Evolutionary conservation across 345 rosid species (phyloP).

Genomic region (Hibiscus mutabilis): DNA sequence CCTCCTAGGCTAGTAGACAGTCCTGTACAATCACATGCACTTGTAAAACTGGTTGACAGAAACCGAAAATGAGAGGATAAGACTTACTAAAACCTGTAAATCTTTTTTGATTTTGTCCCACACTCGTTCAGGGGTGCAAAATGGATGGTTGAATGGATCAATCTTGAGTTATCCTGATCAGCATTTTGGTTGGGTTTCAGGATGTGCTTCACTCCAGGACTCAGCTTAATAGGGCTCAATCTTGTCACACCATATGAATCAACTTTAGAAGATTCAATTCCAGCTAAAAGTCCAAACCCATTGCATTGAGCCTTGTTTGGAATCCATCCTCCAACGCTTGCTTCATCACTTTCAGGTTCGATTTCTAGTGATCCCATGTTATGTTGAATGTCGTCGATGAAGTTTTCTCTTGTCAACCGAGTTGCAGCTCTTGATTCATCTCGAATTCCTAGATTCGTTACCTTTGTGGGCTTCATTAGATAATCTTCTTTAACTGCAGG

Average conservation of each 20-base stretch:
- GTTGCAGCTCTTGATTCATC: constrained; percentile 15
- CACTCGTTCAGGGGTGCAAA: constrained; percentile 17
- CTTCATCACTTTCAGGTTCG: constrained; percentile 15
- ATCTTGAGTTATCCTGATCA: constrained; percentile 27
- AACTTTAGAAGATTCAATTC: constrained; percentile 14
- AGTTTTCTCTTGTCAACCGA: constrained; percentile 14
- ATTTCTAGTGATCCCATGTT: constrained; percentile 6
- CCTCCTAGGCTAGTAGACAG: not conserved
- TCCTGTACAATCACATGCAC: not conserved
- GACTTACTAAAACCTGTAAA: constrained; percentile 28
- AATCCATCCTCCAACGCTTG: constrained; percentile 8
- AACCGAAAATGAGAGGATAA: not conserved
- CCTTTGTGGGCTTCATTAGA: constrained; percentile 20
- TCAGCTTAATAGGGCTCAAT: constrained; percentile 34
- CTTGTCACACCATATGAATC: constrained; percentile 15
- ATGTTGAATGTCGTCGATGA: not conserved
- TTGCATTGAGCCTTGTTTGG: constrained; percentile 11
- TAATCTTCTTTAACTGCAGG: constrained; percentile 19
- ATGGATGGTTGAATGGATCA: constrained; percentile 29
- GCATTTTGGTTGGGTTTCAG: constrained; percentile 24
- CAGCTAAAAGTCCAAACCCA: constrained; percentile 15
- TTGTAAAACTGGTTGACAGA: not conserved
- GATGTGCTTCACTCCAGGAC: constrained; percentile 42
- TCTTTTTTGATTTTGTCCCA: constrained; percentile 24
- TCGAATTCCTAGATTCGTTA: constrained; percentile 26